Evolutionary conservation across 805 yeast species (phyloP).

Genomic region (Suhomyces pyralidae): DNA sequence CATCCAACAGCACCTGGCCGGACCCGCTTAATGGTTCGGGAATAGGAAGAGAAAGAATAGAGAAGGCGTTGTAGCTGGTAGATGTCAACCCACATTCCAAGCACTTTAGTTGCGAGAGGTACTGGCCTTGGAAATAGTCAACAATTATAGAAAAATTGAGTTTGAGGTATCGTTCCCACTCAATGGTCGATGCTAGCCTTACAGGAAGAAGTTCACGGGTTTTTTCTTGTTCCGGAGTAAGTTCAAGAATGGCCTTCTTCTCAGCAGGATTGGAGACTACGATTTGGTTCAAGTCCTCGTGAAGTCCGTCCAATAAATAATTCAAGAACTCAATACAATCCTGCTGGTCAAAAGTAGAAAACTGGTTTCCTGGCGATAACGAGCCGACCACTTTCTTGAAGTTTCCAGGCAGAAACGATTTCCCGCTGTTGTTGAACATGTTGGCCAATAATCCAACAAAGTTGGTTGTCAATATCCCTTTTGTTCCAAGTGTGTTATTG

Average conservation of each 20-base stretch:
- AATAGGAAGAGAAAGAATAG: conserved; percentile 76
- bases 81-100: conserved; percentile 70
- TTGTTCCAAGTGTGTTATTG: conserved; percentile 72
- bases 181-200: conserved; percentile 79
- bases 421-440: conserved; percentile 48
- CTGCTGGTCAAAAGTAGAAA: conserved; percentile 70
- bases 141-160: conserved; percentile 78
- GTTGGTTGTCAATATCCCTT: conserved; percentile 70
- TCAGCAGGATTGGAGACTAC: conserved; percentile 27
- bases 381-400: conserved; percentile 70
- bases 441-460: conserved; percentile 59
- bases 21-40: conserved; percentile 43
- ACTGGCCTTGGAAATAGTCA: conserved; percentile 86
- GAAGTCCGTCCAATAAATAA: conserved; percentile 70
- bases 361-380: conserved; percentile 55
- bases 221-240: conserved; percentile 60
- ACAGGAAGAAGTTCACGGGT: conserved; percentile 70
- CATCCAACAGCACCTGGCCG: conserved; percentile 39
- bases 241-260: conserved; percentile 42
- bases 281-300: conserved; percentile 80
- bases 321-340: conserved; percentile 83
- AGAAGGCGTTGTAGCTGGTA: conserved; percentile 81
- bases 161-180: conserved; percentile 85
- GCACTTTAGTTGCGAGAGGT: conserved; percentile 74
- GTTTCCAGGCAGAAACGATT: conserved; percentile 53